These are phyloP conservation scores for Kentomonas sorsogonicus DNA, from an alignment of 208 protist genomes.

Conservation along the genomic window DNA sequence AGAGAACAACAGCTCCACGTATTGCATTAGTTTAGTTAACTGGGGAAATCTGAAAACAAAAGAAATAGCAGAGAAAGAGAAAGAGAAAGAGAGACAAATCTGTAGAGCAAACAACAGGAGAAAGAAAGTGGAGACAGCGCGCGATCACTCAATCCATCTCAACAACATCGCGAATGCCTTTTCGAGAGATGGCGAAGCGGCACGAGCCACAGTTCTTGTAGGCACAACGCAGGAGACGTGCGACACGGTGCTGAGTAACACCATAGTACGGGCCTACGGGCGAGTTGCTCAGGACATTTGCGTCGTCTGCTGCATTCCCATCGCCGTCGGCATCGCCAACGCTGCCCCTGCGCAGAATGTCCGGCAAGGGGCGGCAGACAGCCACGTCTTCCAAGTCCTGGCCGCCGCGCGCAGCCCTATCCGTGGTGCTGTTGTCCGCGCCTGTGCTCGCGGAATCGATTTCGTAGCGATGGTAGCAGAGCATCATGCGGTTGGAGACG, in stretches of 20 bases:
- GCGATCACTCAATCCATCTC: neutral
- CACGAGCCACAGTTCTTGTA: conserved; percentile 30
- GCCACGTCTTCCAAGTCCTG: conserved; percentile 21
- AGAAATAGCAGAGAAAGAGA: conserved; percentile 8
- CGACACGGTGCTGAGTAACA: conserved; percentile 62
- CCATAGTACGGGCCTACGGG: neutral
- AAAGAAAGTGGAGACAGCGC: neutral
- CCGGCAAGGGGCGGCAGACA: neutral
- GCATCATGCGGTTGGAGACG: conserved; percentile 45
- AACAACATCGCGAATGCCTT: conserved; percentile 57
- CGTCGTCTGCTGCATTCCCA: too few species aligned
- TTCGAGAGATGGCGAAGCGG: conserved; percentile 62
- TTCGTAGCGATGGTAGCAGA: conserved; percentile 61
- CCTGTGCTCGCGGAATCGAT: neutral
- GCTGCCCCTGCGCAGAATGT: neutral
- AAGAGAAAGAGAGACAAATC: conserved; percentile 10
- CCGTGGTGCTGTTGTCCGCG: neutral
- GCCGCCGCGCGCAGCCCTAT: neutral
- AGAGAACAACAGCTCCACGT: conserved; percentile 14
- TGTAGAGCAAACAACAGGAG: conserved; percentile 5
- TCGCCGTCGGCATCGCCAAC: too few species aligned
- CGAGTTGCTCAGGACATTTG: too few species aligned
- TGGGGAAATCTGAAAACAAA: conserved; percentile 8
- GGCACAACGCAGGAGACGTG: conserved; percentile 48
- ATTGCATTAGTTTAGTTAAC: too few species aligned